phyloP scores from a whole-genome alignment of 2,329 filamentous ascomycete genomes.

The Epichloe amarillans region DNA sequence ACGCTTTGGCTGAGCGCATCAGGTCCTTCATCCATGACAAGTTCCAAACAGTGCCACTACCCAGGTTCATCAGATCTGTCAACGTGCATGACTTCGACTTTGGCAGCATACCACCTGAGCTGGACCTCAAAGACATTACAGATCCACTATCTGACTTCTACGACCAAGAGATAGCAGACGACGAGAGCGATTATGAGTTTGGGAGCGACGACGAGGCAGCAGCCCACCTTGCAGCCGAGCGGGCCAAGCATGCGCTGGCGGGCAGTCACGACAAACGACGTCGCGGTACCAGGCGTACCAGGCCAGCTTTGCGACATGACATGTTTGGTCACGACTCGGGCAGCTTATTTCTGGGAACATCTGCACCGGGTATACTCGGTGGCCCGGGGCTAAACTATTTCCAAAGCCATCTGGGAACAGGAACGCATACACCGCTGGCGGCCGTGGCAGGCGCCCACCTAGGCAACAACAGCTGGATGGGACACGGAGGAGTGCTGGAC shows the following conservation, averaged over 20 bases:
- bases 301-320: constrained; percentile 21
- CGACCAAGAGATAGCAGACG: constrained; percentile 56
- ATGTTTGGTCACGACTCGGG: constrained; percentile 30
- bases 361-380: constrained; percentile 52
- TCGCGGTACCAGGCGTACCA: constrained; percentile 17
- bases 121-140: constrained; percentile 93
- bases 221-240: constrained; percentile 15
- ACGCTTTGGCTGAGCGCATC: constrained; percentile 71
- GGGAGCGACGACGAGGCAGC: constrained; percentile 20
- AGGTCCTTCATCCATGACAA: constrained; percentile 89
- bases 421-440: constrained; percentile 65
- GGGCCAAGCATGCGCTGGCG: constrained; percentile 1
- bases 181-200: constrained; percentile 25
- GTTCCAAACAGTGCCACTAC: constrained; percentile 83
- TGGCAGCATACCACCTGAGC: constrained; percentile 64
- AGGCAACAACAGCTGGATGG: constrained; percentile 24
- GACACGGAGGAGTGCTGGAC: constrained; percentile 5
- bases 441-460: constrained; percentile 57
- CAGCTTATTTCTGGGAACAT: constrained; percentile 44
- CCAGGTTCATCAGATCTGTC: constrained; percentile 93
- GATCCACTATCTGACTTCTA: constrained; percentile 95
- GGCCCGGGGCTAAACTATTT: constrained; percentile 74
- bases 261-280: constrained; percentile 7
- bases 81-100: constrained; percentile 92
- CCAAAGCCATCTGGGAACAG: constrained; percentile 63